phyloP scores from a whole-genome alignment of 2,329 filamentous ascomycete species.

The Hypoxylon sp. region DNA sequence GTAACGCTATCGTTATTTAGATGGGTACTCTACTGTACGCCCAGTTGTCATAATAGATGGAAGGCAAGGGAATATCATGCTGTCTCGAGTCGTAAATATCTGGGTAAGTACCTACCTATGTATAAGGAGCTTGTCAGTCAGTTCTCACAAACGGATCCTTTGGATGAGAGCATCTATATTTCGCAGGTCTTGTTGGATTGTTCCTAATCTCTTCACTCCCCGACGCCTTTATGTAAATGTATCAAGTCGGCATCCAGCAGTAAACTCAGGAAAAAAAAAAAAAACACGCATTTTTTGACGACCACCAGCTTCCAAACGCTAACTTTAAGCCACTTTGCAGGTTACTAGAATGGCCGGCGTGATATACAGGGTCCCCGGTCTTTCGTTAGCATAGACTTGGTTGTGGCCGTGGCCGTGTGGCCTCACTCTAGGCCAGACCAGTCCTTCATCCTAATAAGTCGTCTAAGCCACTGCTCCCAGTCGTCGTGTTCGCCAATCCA shows the following conservation, averaged over 20 bases:
- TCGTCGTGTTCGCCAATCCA: constrained; percentile 25
- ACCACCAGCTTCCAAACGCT: constrained; percentile 48
- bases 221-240: constrained; percentile 60
- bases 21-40: neutral
- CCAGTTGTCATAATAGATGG: neutral
- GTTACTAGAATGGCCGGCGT: constrained; percentile 20
- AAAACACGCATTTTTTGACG: constrained; percentile 40
- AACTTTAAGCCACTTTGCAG: constrained; percentile 20
- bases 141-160: constrained; percentile 3
- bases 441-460: constrained; percentile 53
- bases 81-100: constrained; percentile 1
- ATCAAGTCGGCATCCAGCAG: constrained; percentile 53
- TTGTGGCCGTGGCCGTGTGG: constrained; percentile 5
- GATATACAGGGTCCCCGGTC: constrained; percentile 34
- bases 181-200: constrained; percentile 22
- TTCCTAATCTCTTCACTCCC: constrained; percentile 59
- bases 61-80: constrained; percentile 16
- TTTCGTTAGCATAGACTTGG: constrained; percentile 24
- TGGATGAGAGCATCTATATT: neutral
- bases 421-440: constrained; percentile 6
- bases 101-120: neutral
- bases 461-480: constrained; percentile 52
- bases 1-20: constrained; percentile 8
- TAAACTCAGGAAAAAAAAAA: constrained; percentile 18
- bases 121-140: neutral